Evolutionary conservation across 2,329 filamentous ascomycete species (phyloP), one percentile per base, ranked within the genome.

Genomic region (Monilinia aucupariae): DNA sequence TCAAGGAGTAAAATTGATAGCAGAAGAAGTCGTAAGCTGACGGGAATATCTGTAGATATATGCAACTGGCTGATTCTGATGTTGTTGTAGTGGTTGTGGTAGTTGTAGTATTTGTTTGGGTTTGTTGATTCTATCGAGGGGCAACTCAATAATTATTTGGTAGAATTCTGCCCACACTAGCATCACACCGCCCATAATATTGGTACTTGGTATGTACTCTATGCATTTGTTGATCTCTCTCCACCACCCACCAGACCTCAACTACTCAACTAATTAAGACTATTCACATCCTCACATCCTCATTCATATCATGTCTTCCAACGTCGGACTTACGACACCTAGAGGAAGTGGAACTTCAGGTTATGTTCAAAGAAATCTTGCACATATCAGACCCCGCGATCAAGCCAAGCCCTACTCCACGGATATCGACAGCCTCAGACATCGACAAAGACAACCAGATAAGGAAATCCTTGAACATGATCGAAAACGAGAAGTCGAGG

Each of bases 271-370:
- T n/a, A n/a, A n/a, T n/a, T n/a, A n/a, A n/a, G n/a, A n/a, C n/a
- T n/a, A n/a, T 48, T 27, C 12, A 17, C 25, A 49, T n/a, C n/a
- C n/a, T n/a, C n/a, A n/a, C n/a, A n/a, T n/a, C n/a, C n/a, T n/a
- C n/a, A n/a, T n/a, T n/a, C n/a, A n/a, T n/a, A 48, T 41, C n/a
- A 97, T 97, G 94, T 94, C 92, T 65, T 92, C 94, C 69, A 99
- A 99, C 79, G 94, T 99, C 73, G 96, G 94, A 64, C 91, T 99
- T 71, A 87, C 89, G 63, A 99, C 94, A 5, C 94, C 94, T 3
- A 88, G 94, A 72, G 94, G 94, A 69, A 96, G 90, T 74, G 94
- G 94, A 54, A 99, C 94, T 63, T 97, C 93, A 0, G 94, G 94
- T 74, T 97, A 97, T 75, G 93, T 99, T 63, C 93, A 97, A 78